Evolutionary conservation across 306 rosid species (phyloP), one percentile per base, ranked within the genome.

Genomic region (Crataegus laevigata): DNA sequence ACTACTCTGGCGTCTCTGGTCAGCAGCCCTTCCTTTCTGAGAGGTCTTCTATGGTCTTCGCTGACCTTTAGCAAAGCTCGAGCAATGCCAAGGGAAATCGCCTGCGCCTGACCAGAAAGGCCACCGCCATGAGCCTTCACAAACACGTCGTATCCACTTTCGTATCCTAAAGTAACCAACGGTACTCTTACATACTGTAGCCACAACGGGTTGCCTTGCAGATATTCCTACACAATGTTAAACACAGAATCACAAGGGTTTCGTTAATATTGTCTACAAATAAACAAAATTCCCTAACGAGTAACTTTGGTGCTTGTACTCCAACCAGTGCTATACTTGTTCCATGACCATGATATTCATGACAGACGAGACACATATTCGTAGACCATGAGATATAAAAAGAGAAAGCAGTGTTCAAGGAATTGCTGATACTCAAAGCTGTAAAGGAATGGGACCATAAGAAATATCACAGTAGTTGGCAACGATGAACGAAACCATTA

Each of bases 101-200:
- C 98, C 74, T 94, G 98, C 71, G 98, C 96, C 82, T 94, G 98
- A 69, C 98, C 98, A 7, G 97, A 87, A 69, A 94, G 93, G 73
- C 98, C 98, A 26, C 98, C 98, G 0, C 98, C 98, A 38, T 94
- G 86, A 24, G 93, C 96, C 85, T 91, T 94, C 51, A 94, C 91
- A 70, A 94, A 94, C 68, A 94, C 98, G 69, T 94, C 98, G 40
- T 89, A 94, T 76, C 78, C 88, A 54, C 64, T 85, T 79, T 91
- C 98, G 66, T 94, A 91, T 81, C 98, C 98, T 83, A 91, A 74
- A 51, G 91, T 86, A 58, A 83, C 38, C 60, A 94, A 79, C 6
- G 98, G 98, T 19, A 87, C 78, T 84, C 78, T 91, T 66, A 90
- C 84, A 79, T 94, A 94, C 68, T 91, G 96, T 63, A 94, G 88